A percentile compares a stretch with the other conserved stretches of the same genome.
These are phyloP conservation scores for Eragrostis nindensis DNA, from an alignment of 176 grass and related monocot species.

Conservation along the genomic window DNA sequence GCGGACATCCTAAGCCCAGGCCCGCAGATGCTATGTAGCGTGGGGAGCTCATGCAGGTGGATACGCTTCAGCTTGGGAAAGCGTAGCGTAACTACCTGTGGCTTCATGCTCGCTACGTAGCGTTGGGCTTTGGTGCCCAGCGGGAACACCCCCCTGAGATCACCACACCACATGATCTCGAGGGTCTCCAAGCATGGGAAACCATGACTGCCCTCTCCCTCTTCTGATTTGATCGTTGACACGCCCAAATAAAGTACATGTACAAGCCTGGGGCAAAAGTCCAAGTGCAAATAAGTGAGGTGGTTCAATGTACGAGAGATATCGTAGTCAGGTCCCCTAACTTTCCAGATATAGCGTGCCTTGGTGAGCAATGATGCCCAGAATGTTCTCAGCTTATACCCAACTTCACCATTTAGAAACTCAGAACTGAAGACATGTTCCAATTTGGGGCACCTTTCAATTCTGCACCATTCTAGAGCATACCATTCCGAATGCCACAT, in stretches of 20 bases:
- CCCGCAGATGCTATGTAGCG: not conserved
- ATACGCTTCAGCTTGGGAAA: not conserved
- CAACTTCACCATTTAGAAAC: too few relatives aligned
- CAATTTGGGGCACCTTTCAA: conserved; percentile 21
- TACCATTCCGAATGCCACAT: not conserved
- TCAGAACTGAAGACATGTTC: not conserved
- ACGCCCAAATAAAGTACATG: too few relatives aligned
- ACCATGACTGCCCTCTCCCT: too few relatives aligned
- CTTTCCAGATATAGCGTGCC: too few relatives aligned
- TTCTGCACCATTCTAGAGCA: not conserved
- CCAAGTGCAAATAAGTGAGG: not conserved
- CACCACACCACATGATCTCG: conserved; percentile 8
- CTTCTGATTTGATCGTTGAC: too few relatives aligned
- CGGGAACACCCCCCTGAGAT: not conserved
- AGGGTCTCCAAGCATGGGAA: not conserved
- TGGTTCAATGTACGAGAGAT: too few relatives aligned
- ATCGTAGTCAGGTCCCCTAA: too few relatives aligned
- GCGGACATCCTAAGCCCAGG: not conserved
- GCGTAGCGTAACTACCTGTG: too few relatives aligned
- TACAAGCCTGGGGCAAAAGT: not conserved
- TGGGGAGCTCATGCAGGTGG: conserved; percentile 9
- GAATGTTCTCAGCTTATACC: too few relatives aligned
- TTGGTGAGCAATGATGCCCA: too few relatives aligned
- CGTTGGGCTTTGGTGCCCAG: too few relatives aligned
- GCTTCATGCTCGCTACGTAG: too few relatives aligned